Conservation (phyloP, 441 rosid species). For the Gossypium davidsonii region DNA sequence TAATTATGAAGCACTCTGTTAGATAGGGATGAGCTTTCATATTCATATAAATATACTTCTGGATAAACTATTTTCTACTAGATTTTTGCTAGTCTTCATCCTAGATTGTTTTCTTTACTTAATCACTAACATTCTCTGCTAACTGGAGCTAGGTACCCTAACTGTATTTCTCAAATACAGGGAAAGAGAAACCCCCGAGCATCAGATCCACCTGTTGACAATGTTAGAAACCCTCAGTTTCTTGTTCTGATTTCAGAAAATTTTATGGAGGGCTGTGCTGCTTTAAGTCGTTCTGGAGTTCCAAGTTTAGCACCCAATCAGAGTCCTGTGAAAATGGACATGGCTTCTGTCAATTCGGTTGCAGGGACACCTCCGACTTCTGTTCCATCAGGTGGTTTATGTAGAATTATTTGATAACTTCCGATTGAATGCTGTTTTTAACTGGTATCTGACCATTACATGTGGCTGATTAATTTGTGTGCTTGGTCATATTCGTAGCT, state of each 20-base stretch:
- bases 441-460: neutral
- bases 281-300: constrained; percentile 69
- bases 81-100: neutral
- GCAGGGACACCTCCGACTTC: constrained; percentile 58
- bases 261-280: constrained; percentile 87
- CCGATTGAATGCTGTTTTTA: constrained; percentile 4
- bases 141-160: constrained; percentile 13
- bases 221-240: constrained; percentile 60
- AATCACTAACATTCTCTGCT: constrained; percentile 5
- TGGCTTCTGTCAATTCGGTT: constrained; percentile 56
- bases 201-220: constrained; percentile 64
- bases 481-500: neutral
- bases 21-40: neutral
- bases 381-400: constrained; percentile 56
- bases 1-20: neutral
- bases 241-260: constrained; percentile 82
- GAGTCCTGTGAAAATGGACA: constrained; percentile 79
- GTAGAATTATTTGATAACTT: constrained; percentile 6
- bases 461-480: constrained; percentile 9
- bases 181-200: constrained; percentile 65
- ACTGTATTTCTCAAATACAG: constrained; percentile 36
- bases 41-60: constrained; percentile 1
- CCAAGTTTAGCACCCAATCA: constrained; percentile 59
- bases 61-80: neutral
- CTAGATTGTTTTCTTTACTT: neutral